A percentile compares a stretch with the other conserved stretches of the same genome.
Conservation (phyloP, 108 stramenopile genomes). For the Skeletonema potamos region DNA sequence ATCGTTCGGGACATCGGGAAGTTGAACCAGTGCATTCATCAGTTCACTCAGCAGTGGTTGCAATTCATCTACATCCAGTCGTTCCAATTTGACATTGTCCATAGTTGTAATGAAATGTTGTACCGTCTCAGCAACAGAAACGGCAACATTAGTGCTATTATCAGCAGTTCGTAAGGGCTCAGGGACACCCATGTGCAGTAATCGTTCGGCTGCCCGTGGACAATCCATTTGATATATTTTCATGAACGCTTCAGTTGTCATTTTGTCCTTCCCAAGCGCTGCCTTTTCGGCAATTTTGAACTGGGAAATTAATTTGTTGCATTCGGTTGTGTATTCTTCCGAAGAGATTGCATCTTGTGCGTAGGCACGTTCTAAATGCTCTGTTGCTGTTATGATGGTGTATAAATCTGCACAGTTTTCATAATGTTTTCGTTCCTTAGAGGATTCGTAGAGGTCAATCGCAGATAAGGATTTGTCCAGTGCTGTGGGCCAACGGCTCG, state of each 20-base stretch:
- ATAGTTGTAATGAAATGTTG: conserved; percentile 97
- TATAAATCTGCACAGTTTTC: conserved; percentile 93
- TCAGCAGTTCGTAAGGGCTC: conserved; percentile 76
- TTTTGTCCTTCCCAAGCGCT: conserved; percentile 48
- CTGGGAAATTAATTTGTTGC: conserved; percentile 93
- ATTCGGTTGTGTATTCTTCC: conserved; percentile 87
- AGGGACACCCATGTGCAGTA: conserved; percentile 90
- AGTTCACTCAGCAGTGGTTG: conserved; percentile 93
- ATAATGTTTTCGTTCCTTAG: conserved; percentile 71
- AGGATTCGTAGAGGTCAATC: conserved; percentile 63
- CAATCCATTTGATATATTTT: conserved; percentile 94
- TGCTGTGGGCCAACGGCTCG: conserved; percentile 20
- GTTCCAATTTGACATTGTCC: conserved; percentile 95
- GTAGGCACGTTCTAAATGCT: conserved; percentile 95
- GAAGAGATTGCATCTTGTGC: conserved; percentile 87
- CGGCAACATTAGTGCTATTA: conserved; percentile 58
- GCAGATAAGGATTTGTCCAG: conserved; percentile 39
- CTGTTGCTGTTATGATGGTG: conserved; percentile 95
- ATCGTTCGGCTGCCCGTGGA: conserved; percentile 89
- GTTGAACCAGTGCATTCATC: conserved; percentile 78
- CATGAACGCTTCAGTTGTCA: conserved; percentile 74
- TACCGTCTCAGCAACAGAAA: conserved; percentile 88
- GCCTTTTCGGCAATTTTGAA: conserved; percentile 92
- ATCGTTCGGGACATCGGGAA: conserved; percentile 86
- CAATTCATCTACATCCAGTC: conserved; percentile 95